These are phyloP conservation scores for Lepidium aucheri DNA, from an alignment of 345 rosid genomes.

Conservation along the genomic window DNA sequence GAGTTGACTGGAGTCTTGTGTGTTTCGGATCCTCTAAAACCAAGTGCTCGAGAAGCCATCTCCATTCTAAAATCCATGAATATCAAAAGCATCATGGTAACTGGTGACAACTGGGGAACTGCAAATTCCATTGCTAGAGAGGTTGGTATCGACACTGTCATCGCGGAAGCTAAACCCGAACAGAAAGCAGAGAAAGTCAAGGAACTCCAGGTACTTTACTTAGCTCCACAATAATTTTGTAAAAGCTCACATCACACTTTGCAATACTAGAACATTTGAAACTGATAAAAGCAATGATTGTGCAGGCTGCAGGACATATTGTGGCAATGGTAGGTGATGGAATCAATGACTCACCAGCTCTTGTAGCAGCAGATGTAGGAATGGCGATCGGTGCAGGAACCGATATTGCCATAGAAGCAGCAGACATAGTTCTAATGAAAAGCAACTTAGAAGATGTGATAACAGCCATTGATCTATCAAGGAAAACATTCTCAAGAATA, in stretches of 20 bases:
- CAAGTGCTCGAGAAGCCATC: slow-evolving; percentile 62
- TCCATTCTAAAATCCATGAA: slow-evolving; percentile 76
- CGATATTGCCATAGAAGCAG: slow-evolving; percentile 92
- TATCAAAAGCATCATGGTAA: slow-evolving; percentile 75
- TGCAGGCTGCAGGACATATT: slow-evolving; percentile 49
- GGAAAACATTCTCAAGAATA: slow-evolving; percentile 72
- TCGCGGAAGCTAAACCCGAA: slow-evolving; percentile 89
- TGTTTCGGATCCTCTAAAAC: slow-evolving; percentile 75
- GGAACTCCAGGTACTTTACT: slow-evolving; percentile 56
- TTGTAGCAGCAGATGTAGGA: slow-evolving; percentile 89
- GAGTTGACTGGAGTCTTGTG: slow-evolving; percentile 64
- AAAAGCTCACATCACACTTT: background rate
- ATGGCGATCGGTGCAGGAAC: slow-evolving; percentile 99
- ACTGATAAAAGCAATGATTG: background rate
- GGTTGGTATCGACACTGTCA: slow-evolving; percentile 68
- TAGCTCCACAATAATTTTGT: background rate
- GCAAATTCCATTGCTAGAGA: slow-evolving; percentile 76
- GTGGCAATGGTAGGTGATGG: slow-evolving; percentile 99
- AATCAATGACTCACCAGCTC: slow-evolving; percentile 87
- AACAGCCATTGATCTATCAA: slow-evolving; percentile 83
- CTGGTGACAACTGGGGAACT: slow-evolving; percentile 98
- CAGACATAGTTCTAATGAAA: slow-evolving; percentile 90
- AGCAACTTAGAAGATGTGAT: slow-evolving; percentile 93
- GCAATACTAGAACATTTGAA: background rate
- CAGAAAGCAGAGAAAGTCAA: slow-evolving; percentile 86